These are phyloP conservation scores for Melampsora larici-populina DNA, from an alignment of 1,284 basidiomycete species.

Conservation along the genomic window DNA sequence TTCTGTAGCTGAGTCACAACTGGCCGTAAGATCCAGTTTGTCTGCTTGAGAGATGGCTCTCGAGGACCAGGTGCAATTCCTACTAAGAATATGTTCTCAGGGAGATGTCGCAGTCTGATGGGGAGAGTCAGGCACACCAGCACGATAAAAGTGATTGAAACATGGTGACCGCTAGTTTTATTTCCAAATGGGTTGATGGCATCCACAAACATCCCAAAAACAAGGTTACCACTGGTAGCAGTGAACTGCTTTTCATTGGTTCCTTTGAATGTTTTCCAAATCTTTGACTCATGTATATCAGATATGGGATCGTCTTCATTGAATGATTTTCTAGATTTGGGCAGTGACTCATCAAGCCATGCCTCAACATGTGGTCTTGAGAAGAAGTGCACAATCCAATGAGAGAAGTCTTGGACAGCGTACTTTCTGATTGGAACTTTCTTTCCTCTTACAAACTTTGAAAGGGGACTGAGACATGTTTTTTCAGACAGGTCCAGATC, in stretches of 20 bases:
- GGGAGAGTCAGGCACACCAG: conserved; percentile 37
- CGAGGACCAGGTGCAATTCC: no score
- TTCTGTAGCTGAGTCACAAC: background rate
- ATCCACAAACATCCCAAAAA: conserved; percentile 7
- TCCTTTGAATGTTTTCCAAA: background rate
- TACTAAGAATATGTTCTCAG: conserved; percentile 45
- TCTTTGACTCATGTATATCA: background rate
- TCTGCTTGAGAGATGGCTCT: no score
- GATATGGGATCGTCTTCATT: background rate
- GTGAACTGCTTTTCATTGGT: background rate
- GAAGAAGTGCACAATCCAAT: background rate
- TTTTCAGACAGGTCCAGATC: background rate
- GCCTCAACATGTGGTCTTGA: background rate
- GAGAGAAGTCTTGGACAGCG: conserved; percentile 2
- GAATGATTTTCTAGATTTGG: background rate
- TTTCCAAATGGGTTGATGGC: conserved; percentile 10
- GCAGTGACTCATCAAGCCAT: background rate
- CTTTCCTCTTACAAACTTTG: background rate
- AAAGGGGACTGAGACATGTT: background rate
- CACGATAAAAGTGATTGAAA: background rate
- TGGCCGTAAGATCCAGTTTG: no score
- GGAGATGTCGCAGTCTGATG: conserved; percentile 39
- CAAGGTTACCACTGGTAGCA: background rate
- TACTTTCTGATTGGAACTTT: background rate
- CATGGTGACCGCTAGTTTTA: background rate